These are phyloP conservation scores for Xylaria sp. DNA, from an alignment of 495 filamentous ascomycete species.

Conservation along the genomic window DNA sequence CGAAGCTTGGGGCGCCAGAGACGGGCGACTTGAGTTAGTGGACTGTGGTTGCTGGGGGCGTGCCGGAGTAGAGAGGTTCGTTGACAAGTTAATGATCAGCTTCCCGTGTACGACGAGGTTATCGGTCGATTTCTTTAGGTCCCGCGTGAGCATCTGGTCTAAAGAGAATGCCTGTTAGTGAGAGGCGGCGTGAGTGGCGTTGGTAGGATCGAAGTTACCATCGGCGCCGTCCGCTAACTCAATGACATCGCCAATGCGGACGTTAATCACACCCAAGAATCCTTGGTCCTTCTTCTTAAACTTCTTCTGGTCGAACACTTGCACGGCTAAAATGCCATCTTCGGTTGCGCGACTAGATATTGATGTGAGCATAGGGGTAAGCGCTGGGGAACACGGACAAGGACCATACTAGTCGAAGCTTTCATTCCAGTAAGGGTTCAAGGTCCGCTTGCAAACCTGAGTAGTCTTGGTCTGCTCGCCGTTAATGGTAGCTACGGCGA, in stretches of 20 bases:
- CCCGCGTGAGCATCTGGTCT: constrained; percentile 95
- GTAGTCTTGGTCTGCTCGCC: constrained; percentile 98
- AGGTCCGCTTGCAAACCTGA: constrained; percentile 91
- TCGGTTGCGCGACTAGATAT: constrained; percentile 77
- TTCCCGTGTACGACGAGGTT: constrained; percentile 98
- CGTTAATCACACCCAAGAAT: constrained; percentile 96
- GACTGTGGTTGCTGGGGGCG: constrained; percentile 40
- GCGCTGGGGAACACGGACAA: constrained; percentile 10
- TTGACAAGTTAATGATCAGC: constrained; percentile 93
- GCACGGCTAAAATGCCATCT: constrained; percentile 94
- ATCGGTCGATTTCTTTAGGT: constrained; percentile 97
- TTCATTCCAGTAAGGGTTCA: constrained; percentile 99
- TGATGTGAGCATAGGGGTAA: constrained; percentile 21
- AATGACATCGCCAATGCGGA: constrained; percentile 90
- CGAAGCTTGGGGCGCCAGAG: constrained; percentile 50
- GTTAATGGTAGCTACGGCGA: constrained; percentile 94
- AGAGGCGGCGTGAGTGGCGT: neutral
- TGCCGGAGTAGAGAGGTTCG: constrained; percentile 68
- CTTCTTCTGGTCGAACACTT: constrained; percentile 99
- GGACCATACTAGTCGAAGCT: constrained; percentile 87
- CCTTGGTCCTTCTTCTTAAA: constrained; percentile 99
- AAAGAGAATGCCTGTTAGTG: constrained; percentile 32
- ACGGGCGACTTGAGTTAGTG: constrained; percentile 51
- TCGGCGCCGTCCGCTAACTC: constrained; percentile 89
- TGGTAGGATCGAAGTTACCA: constrained; percentile 64